Evolutionary conservation across 2,329 filamentous ascomycete genomes (phyloP).

Genomic region (Hypoxylon sp.): DNA sequence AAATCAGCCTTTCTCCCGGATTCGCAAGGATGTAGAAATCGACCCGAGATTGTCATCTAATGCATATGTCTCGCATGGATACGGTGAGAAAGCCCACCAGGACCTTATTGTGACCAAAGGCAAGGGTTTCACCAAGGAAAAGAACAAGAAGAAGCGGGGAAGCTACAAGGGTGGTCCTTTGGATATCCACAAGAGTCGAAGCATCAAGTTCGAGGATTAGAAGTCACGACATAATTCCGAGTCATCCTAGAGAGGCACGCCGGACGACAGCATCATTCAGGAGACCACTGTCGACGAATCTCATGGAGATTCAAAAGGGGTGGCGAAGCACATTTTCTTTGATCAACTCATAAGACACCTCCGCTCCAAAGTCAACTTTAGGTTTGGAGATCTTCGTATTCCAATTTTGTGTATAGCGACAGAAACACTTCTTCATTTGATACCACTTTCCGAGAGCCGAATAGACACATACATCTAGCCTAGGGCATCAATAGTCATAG

Average conservation of each 20-base stretch:
- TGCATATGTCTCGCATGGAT: conserved; percentile 85
- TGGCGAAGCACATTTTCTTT: conserved; percentile 18
- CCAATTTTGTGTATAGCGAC: conserved; percentile 2
- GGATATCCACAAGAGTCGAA: conserved; percentile 84
- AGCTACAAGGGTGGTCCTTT: conserved; percentile 92
- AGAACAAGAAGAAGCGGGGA: conserved; percentile 97
- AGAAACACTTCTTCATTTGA: conserved; percentile 11
- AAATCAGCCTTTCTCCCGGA: conserved; percentile 82
- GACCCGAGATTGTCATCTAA: conserved; percentile 82
- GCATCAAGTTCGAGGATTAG: conserved; percentile 95
- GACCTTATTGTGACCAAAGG: conserved; percentile 92
- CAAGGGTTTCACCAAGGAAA: conserved; percentile 99
- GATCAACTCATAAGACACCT: conserved; percentile 7
- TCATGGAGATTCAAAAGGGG: conserved; percentile 6
- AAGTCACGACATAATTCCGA: conserved; percentile 35
- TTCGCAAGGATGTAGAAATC: conserved; percentile 76
- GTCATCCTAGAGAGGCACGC: not conserved
- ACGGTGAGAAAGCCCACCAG: conserved; percentile 88
- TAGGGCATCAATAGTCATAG: not conserved
- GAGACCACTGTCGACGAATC: not conserved
- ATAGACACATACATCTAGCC: not conserved
- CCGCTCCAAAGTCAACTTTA: not conserved
- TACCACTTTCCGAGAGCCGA: conserved; percentile 12
- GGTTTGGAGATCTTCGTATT: not conserved
- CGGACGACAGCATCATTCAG: not conserved